A percentile compares a stretch with the other conserved stretches of the same genome.
Conservation (phyloP, 441 rosid genomes). For the Capsella rubella region DNA sequence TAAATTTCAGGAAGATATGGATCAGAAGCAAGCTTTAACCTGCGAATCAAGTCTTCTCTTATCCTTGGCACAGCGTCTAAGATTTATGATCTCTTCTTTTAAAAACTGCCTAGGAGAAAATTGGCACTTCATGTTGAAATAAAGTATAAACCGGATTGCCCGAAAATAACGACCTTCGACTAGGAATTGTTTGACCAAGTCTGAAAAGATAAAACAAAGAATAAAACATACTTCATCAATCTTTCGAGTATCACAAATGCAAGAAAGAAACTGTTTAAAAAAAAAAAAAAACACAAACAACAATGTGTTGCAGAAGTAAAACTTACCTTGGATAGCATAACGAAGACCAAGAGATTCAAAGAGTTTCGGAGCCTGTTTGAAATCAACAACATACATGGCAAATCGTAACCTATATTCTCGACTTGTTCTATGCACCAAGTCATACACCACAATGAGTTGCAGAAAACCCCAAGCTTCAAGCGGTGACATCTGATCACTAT, state of each 20-base stretch:
- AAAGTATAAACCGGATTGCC: constrained; percentile 32
- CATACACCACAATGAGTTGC: constrained; percentile 39
- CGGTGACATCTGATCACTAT: constrained; percentile 1
- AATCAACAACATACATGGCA: constrained; percentile 26
- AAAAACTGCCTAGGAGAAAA: constrained; percentile 17
- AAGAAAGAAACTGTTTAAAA: neutral
- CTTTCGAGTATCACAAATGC: constrained; percentile 12
- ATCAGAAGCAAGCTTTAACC: constrained; percentile 29
- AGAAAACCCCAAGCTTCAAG: constrained; percentile 38
- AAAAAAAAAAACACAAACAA: neutral
- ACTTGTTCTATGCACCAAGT: constrained; percentile 10
- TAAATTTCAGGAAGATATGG: constrained; percentile 6
- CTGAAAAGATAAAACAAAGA: constrained; percentile 24
- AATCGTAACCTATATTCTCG: constrained; percentile 5
- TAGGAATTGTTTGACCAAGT: constrained; percentile 23
- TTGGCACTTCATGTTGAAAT: constrained; percentile 18
- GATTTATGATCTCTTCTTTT: constrained; percentile 31
- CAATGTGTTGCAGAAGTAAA: constrained; percentile 7
- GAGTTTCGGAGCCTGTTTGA: constrained; percentile 44
- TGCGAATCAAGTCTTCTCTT: constrained; percentile 24
- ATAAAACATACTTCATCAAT: constrained; percentile 15
- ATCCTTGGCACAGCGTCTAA: constrained; percentile 30
- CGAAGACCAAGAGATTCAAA: constrained; percentile 38
- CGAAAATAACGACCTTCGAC: neutral
- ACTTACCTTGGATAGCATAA: constrained; percentile 33